Evolutionary conservation across 371 early-diverging fungal species (phyloP), one percentile per base, ranked within the genome.

Genomic region (Mucor mucedo): DNA sequence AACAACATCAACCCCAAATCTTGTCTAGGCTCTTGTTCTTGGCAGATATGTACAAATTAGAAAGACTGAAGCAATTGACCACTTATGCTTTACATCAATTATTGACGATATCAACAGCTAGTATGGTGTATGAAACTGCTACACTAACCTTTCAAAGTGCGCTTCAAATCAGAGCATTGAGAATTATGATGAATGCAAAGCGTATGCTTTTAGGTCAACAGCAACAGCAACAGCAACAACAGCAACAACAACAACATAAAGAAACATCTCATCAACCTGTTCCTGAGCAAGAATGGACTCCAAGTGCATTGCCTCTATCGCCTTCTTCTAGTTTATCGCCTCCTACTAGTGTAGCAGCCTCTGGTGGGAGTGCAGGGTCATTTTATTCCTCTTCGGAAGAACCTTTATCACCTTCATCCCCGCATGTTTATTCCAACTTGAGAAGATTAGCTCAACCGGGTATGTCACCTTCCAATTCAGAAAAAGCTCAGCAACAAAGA

Each of bases 31-130:
- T 90, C 0, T 64, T 90, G 39, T 72, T 80, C 2, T 52, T 87
- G 10, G 82, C 90, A 2, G 85, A 82, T 60, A 72, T 79, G 61
- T 86, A 87, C 71, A 69, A 78, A 29, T 56, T 90, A 45, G 72
- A 80, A 33, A 69, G 82, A 32, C 79, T 90, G 8, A 78, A 75
- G 40, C 78, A 83, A 54, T 72, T 85, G 3, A 69, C 80, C 0
- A 79, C 79, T 4, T 73, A 72, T 55, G 78, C 81, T 16, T 63
- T 90, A 11, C 85, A 85, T 59, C 85, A 83, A 58, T 77, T 80
- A 56, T 75, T 87, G 30, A 82, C 80, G 45, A 82, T 80, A 39
- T 72, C 76, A 6, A 88, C 84, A 1, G 89, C 90, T 10, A 84
- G 86, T 0, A 57, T 84, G 56, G 79, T 89, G 11, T 85, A 82